Base-by-base conservation (phyloP, 257 asterid species). In the Parsonsia alboflavescens region DNA sequence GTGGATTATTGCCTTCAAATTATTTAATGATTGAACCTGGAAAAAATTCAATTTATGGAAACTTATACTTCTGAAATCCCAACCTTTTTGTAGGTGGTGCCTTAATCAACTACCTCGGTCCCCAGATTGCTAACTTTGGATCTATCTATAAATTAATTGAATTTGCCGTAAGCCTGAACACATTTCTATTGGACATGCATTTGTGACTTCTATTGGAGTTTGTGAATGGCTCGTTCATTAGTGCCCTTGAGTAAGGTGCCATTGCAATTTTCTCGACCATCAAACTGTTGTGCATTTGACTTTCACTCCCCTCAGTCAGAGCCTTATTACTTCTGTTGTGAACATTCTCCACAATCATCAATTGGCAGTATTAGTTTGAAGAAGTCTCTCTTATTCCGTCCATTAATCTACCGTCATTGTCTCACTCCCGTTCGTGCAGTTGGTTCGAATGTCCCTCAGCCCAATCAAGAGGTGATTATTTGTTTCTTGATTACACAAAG, bases 201-300 rank as follows among this genome's bases (percentile, higher is more conserved):
- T 63, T 73, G 73, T 81, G 77, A 76, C 67, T 64, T 28, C 52
- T 56, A 68, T 45, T 75, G 24, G 68, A 28, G 41, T 73, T 76
- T 71, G 66, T 74, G 79, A 76, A 88, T 88, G 96, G 90, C 88
- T 77, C 72, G 81, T 74, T 68, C 88, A 22, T 73, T 85, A 77
- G 72, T 82, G 76, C 81, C 87, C 46, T 73, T 77, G 79, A 72
- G 85, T 65, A 84, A 81, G 85, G 80, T 82, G 22, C 88, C 92
- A 2, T 54, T 80, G 80, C 75, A 62, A 21, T 49, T 77, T 68
- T 75, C 57, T 73, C 88, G 53, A 66, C 80, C 78, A 70, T 78
- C 85, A 66, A 84, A 64, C 50, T 68, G 77, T 13, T 41, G 74
- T 75, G 71, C 73, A 71, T 70, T 81, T 57, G 44, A 76, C 68